These are phyloP conservation scores for Chalciporus piperatus DNA, from an alignment of 768 basidiomycete species.

Conservation along the genomic window DNA sequence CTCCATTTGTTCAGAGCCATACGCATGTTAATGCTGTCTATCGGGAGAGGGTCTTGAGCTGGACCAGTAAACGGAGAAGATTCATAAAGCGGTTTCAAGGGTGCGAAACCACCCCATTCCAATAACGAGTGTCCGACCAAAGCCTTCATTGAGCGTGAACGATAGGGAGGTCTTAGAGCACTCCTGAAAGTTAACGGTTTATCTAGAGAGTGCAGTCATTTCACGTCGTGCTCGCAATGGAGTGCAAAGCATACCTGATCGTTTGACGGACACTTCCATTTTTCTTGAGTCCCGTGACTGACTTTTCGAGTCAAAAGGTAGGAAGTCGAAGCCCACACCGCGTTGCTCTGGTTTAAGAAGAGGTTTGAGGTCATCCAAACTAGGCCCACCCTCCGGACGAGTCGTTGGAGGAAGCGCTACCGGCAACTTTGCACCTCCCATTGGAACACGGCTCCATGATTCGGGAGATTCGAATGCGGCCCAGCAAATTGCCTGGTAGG, in stretches of 20 bases:
- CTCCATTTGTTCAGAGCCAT: constrained; percentile 34
- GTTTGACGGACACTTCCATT: constrained; percentile 19
- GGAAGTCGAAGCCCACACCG: not conserved
- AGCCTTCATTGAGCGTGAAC: constrained; percentile 30
- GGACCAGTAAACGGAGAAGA: constrained; percentile 27
- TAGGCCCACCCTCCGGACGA: constrained; percentile 31
- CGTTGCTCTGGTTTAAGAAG: constrained; percentile 24
- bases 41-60: constrained; percentile 6
- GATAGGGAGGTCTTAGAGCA: constrained; percentile 21
- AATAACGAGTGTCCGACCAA: constrained; percentile 31
- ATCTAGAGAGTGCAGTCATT: constrained; percentile 7
- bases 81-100: constrained; percentile 28
- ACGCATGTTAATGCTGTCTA: constrained; percentile 29
- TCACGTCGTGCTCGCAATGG: not conserved
- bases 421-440: constrained; percentile 28
- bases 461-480: constrained; percentile 46
- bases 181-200: constrained; percentile 21
- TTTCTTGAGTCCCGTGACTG: not conserved
- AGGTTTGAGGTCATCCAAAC: constrained; percentile 29
- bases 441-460: constrained; percentile 37
- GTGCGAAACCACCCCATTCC: constrained; percentile 32
- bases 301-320: not conserved
- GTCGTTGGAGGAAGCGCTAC: constrained; percentile 23
- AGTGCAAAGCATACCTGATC: constrained; percentile 21
- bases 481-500: constrained; percentile 43